Conservation (phyloP, 2,329 filamentous ascomycete genomes). For the Colletotrichum nymphaeae region DNA sequence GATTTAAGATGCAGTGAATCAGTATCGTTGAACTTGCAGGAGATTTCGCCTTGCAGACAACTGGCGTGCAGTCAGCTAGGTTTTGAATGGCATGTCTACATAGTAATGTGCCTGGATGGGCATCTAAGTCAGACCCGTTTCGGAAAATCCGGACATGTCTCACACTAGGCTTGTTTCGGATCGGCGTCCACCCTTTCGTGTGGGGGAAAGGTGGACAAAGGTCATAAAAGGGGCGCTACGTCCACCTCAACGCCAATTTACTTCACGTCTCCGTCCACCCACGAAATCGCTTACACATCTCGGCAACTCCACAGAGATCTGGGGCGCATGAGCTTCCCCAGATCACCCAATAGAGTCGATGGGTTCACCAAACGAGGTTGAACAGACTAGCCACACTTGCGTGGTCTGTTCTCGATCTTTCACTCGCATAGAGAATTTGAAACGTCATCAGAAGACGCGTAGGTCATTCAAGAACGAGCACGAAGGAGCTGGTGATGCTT, state of each 20-base stretch:
- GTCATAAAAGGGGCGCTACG: background rate
- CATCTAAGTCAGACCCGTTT: background rate
- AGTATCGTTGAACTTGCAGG: too few species aligned
- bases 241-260: background rate
- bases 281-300: background rate
- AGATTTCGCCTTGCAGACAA: too few species aligned
- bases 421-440: slow-evolving; percentile 19
- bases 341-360: background rate
- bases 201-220: slow-evolving; percentile 9
- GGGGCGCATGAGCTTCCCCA: background rate
- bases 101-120: too few species aligned
- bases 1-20: background rate
- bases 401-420: background rate
- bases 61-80: too few species aligned
- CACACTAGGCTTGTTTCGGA: slow-evolving; percentile 1
- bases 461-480: background rate
- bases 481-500: background rate
- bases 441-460: slow-evolving; percentile 26
- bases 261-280: slow-evolving; percentile 14
- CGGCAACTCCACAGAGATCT: background rate
- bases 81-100: too few species aligned
- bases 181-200: background rate
- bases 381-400: background rate
- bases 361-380: background rate
- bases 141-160: background rate